Evolutionary conservation across 805 yeast genomes (phyloP).

Genomic region (Debaryomyces hansenii): DNA sequence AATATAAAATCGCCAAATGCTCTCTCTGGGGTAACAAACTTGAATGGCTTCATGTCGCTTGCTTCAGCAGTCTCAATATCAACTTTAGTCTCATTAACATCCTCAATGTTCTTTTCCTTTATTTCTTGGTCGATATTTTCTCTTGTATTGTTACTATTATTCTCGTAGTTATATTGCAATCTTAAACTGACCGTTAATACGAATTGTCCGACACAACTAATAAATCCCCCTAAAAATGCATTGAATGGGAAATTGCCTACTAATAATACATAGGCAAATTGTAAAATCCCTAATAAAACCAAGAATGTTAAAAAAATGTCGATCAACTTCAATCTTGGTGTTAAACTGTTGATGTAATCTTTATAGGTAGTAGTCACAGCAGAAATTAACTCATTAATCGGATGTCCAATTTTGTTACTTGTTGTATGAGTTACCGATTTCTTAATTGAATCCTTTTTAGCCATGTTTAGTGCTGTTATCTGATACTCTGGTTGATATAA

Average conservation of each 20-base stretch:
- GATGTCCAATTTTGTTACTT: constrained; percentile 10
- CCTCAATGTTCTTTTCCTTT: constrained; percentile 5
- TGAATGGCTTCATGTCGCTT: constrained; percentile 11
- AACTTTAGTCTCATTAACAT: constrained; percentile 3
- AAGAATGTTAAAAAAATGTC: constrained; percentile 77
- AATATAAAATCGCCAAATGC: constrained; percentile 88
- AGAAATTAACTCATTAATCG: constrained; percentile 22
- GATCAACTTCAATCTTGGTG: constrained; percentile 59
- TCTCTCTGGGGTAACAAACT: constrained; percentile 37
- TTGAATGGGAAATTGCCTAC: constrained; percentile 95
- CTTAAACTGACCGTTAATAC: constrained; percentile 83
- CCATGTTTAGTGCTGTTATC: constrained; percentile 22
- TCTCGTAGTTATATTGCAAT: constrained; percentile 52
- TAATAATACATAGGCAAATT: constrained; percentile 71
- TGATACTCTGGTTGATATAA: neutral
- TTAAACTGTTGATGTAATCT: constrained; percentile 34
- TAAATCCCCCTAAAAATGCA: constrained; percentile 92
- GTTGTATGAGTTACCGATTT: constrained; percentile 11
- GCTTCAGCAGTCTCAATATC: constrained; percentile 4
- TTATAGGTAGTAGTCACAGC: constrained; percentile 35
- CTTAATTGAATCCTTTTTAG: constrained; percentile 36
- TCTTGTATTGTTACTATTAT: constrained; percentile 1
- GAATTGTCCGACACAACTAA: constrained; percentile 91
- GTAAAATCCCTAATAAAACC: constrained; percentile 72
- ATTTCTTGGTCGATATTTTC: constrained; percentile 2